Evolutionary conservation across 495 filamentous ascomycete genomes (phyloP), one percentile per base, ranked within the genome.

Genomic region (Podospora comata): DNA sequence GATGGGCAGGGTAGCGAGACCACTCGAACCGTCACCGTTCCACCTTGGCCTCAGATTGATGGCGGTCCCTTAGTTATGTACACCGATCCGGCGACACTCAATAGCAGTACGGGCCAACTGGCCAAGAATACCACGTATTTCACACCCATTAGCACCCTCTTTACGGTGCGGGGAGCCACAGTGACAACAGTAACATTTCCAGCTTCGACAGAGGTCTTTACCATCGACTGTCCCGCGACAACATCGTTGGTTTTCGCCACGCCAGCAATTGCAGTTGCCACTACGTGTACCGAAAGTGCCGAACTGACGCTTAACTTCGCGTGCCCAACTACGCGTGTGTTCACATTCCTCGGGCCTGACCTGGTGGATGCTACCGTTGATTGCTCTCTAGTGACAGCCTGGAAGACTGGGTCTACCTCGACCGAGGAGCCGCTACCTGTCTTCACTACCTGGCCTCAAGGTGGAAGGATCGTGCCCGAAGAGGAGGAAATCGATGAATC

Each of bases 11-110:
- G 67, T 4, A 26, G 26, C n/a, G 19, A 56, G 18, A 71, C 69
- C 4, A 27, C 64, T 27, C 71, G 71, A 20, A 55, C 26, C 0
- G 28, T 73, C 5, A 19, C 54, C 23, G 66, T 73, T 13, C 71
- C 71, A 56, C 71, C 69, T 2, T 73, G 71, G 71, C 71, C 71
- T 5, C 16, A n/a, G 27, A 39, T 73, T 7, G 32, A 18, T 16
- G 18, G 57, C 18, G 68, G 71, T 5, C 62, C 65, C 13, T 27
- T 44, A 3, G 27, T 54, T 20, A 13, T 65, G 2, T 15, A 20
- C 44, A 54, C 27, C 2, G 34, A 39, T 3, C 32, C 32, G 32
- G 32, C 32, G 32, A 39, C 32, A 39, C 11, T 39, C 5, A 39
- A 39, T 11, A 39, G 32, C 32, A 39, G 32, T 39, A 39, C 32